Base-by-base conservation (phyloP, 495 filamentous ascomycete genomes). In the Daldinia concentrica region DNA sequence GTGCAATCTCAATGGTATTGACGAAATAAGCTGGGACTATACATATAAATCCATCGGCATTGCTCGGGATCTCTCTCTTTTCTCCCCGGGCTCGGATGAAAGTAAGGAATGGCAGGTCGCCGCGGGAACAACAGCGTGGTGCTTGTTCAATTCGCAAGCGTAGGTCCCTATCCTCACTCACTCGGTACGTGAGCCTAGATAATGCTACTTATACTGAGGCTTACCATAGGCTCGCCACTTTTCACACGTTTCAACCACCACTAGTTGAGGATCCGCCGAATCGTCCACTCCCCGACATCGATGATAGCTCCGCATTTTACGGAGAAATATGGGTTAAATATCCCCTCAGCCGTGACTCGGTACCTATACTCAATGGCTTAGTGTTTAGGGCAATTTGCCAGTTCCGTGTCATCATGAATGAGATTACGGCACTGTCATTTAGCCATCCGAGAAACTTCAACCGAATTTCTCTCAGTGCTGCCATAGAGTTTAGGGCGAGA, bases 241-340 rank as follows among this genome's bases (percentile, higher is more conserved):
- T 69, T 66, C 77, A 67, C 76, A 79, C 74, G 30, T 78, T 60
- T 37, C 72, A 62, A 19, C 72, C 39, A 4, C 78, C 81, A 1
- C 22, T 78, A n/a, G 6, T 78, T 9, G 68, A 57, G 27, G 27
- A 73, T 4, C 72, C 80, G 0, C 81, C 81, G 6, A 37, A 61
- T 48, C 61, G 64, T 27, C 63, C 73, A 8, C 68, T 82, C 17
- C 80, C 80, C 11, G 64, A 77, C 32, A 66, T 75, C 3, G 22
- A 66, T 9, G 52, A 72, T 5, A 39, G 69, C 29, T 63, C 78
- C 0, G 45, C 72, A 9, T 81, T 65, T 62, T 82, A 78, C 48
- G 78, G 79, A 32, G 81, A 82, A 59, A 74, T 75, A 8, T 75
- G 69, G 69, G 69, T 82, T 9, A 76, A 56, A 39, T 82, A 81